These are phyloP conservation scores for Ceratocystis harringtonii DNA, from an alignment of 2,329 filamentous ascomycete genomes.

Conservation along the genomic window DNA sequence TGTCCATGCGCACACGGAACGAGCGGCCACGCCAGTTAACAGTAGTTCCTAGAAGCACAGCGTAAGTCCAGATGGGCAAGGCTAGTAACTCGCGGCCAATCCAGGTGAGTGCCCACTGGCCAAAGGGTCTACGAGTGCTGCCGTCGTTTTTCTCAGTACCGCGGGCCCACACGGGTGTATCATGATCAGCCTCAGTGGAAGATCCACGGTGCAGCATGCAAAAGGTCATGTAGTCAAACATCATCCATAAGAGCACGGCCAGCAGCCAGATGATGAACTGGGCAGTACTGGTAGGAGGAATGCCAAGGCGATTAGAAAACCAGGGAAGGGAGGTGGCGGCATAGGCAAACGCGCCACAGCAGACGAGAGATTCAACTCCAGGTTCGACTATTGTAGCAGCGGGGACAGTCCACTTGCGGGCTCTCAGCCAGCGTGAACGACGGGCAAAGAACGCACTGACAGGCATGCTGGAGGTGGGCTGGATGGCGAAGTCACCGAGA, in stretches of 20 bases:
- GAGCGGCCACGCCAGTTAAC: conserved; percentile 74
- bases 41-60: conserved; percentile 73
- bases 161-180: conserved; percentile 61
- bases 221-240: conserved; percentile 60
- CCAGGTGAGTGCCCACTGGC: conserved; percentile 70
- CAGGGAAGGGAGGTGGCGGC: conserved; percentile 59
- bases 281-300: conserved; percentile 51
- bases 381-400: conserved; percentile 84
- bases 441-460: conserved; percentile 63
- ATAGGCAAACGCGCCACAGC: conserved; percentile 65
- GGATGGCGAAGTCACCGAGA: conserved; percentile 73
- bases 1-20: conserved; percentile 72
- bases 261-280: conserved; percentile 51
- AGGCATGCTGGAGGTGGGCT: conserved; percentile 74
- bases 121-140: conserved; percentile 40
- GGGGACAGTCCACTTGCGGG: conserved; percentile 85
- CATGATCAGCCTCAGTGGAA: conserved; percentile 53
- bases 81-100: conserved; percentile 68
- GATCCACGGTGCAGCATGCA: conserved; percentile 56
- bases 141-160: conserved; percentile 27
- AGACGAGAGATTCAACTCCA: conserved; percentile 76
- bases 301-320: conserved; percentile 36
- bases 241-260: conserved; percentile 55
- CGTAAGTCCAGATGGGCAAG: conserved; percentile 79
- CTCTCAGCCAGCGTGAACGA: conserved; percentile 77